These are phyloP conservation scores for Mycena crocata DNA, from an alignment of 768 basidiomycete genomes.

Conservation along the genomic window DNA sequence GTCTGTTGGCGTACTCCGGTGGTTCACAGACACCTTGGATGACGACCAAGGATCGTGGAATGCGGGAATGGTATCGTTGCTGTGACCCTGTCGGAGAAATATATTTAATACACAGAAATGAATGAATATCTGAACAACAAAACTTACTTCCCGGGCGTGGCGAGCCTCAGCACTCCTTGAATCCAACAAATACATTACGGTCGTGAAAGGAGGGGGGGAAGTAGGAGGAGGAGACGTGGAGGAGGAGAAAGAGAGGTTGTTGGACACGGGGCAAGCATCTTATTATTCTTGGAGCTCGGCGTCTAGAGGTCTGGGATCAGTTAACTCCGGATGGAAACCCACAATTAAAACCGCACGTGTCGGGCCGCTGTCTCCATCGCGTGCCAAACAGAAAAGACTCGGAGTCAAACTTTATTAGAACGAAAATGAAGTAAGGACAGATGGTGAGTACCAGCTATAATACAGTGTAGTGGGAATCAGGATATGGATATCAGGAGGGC, in stretches of 20 bases:
- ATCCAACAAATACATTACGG: not conserved
- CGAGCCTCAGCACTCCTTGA: not conserved
- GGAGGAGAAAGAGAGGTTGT: conserved; percentile 5
- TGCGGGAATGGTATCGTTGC: no score
- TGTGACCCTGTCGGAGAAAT: no score
- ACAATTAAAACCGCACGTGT: not conserved
- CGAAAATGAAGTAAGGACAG: not conserved
- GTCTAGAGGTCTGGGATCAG: not conserved
- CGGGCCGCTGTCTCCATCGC: not conserved
- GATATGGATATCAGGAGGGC: no score
- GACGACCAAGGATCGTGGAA: no score
- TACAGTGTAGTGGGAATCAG: conserved; percentile 4
- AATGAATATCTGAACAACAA: no score
- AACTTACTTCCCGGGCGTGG: not conserved
- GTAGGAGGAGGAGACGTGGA: not conserved
- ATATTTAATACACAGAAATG: no score
- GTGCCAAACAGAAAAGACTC: not conserved
- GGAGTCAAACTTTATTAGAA: conserved; percentile 5
- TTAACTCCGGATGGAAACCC: not conserved
- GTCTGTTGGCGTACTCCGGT: not conserved
- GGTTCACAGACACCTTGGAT: not conserved
- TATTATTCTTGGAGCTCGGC: conserved; percentile 17
- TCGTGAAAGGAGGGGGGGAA: not conserved
- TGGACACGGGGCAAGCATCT: not conserved
- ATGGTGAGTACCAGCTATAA: not conserved